Percentiles rank a stretch among this genome's conserved stretches.
These are phyloP conservation scores for Stagonosporopsis cucurbitacearum DNA, from an alignment of 2,329 filamentous ascomycete species.

Conservation along the genomic window DNA sequence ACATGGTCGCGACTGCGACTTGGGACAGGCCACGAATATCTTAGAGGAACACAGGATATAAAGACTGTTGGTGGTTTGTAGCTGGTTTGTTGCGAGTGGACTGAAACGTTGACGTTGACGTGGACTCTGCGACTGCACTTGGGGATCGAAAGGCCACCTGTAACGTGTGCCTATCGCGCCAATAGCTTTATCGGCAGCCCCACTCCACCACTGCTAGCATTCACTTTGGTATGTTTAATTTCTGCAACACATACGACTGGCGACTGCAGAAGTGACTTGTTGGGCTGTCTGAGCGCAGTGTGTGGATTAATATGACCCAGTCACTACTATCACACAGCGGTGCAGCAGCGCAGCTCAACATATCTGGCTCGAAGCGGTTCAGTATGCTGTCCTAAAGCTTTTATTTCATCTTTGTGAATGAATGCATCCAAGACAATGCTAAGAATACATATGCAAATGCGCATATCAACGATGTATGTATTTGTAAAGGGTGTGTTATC, in stretches of 20 bases:
- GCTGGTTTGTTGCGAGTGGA: neutral
- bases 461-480: too few species aligned
- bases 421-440: too few species aligned
- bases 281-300: neutral
- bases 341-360: too few species aligned
- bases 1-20: conserved; percentile 37
- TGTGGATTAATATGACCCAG: too few species aligned
- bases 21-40: neutral
- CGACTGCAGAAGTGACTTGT: neutral
- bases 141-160: conserved; percentile 1
- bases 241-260: too few species aligned
- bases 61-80: neutral
- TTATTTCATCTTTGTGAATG: too few species aligned
- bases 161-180: neutral
- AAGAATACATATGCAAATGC: too few species aligned
- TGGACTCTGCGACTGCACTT: conserved; percentile 23
- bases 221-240: conserved; percentile 2
- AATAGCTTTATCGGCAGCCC: conserved; percentile 11
- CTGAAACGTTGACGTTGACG: conserved; percentile 28
- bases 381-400: too few species aligned
- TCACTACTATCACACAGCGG: too few species aligned
- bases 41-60: neutral
- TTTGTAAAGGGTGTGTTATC: too few species aligned
- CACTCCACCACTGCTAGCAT: neutral
- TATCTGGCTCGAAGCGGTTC: too few species aligned